These are phyloP conservation scores for Urtica urens DNA, from an alignment of 306 rosid species.

Conservation along the genomic window DNA sequence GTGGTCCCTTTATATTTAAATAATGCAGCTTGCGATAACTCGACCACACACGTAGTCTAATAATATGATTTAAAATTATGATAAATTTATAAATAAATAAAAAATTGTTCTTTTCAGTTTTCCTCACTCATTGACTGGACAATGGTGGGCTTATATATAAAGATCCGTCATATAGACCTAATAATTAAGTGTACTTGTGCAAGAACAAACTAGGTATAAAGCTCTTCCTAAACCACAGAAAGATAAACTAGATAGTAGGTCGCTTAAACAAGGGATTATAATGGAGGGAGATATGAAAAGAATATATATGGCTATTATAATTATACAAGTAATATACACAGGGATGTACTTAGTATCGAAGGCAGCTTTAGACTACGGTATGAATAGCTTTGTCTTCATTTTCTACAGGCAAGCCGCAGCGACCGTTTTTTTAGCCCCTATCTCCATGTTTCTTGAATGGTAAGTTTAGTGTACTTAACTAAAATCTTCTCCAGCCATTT, in stretches of 20 bases:
- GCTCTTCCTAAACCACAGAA: too few species aligned
- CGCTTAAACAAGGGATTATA: too few species aligned
- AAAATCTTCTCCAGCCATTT: not conserved
- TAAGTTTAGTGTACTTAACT: too few species aligned
- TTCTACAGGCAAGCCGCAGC: slow-evolving; percentile 68
- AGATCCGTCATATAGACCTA: too few species aligned
- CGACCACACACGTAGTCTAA: slow-evolving; percentile 34
- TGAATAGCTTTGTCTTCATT: slow-evolving; percentile 60
- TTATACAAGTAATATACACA: slow-evolving; percentile 53
- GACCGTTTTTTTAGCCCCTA: slow-evolving; percentile 21
- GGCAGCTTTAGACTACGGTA: slow-evolving; percentile 72
- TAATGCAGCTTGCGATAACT: slow-evolving; percentile 1
- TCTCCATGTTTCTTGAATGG: slow-evolving; percentile 1
- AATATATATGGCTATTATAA: slow-evolving; percentile 29
- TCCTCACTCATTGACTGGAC: not conserved
- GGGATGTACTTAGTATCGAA: slow-evolving; percentile 54
- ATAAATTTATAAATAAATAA: not conserved
- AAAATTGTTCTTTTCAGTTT: not conserved
- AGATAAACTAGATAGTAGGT: too few species aligned
- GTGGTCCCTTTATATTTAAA: slow-evolving; percentile 29
- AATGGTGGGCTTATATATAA: too few species aligned
- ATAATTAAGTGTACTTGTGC: too few species aligned
- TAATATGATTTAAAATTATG: not conserved
- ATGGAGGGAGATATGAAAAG: slow-evolving; percentile 17
- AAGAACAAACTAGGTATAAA: too few species aligned